Percentiles rank a stretch among this genome's conserved stretches.
Evolutionary conservation across 2,329 filamentous ascomycete species (phyloP).

Genomic region (Sarocladium kiliense): DNA sequence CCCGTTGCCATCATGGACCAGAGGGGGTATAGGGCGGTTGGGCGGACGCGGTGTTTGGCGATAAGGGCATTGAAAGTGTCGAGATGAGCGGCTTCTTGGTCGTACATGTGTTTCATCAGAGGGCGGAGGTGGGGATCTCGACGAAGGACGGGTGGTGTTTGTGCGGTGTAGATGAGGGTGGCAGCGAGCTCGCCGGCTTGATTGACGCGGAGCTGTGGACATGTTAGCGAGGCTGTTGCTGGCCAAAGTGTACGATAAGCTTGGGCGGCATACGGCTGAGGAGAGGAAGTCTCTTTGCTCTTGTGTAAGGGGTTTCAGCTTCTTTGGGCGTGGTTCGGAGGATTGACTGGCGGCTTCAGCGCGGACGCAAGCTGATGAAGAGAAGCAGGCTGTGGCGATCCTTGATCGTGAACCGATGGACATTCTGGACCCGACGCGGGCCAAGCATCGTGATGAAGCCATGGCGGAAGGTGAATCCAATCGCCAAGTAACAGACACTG

Average conservation of each 20-base stretch:
- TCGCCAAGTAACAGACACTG: neutral
- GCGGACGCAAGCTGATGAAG: neutral
- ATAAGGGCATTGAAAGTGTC: conserved; percentile 78
- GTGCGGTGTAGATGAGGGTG: conserved; percentile 86
- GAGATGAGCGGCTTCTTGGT: conserved; percentile 88
- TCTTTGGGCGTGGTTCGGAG: conserved; percentile 26
- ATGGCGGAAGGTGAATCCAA: conserved; percentile 10
- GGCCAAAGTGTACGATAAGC: neutral
- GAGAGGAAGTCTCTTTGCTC: conserved; percentile 72
- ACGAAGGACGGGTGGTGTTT: conserved; percentile 74
- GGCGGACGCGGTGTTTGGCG: conserved; percentile 81
- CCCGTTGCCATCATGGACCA: conserved; percentile 79
- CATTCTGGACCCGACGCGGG: conserved; percentile 9
- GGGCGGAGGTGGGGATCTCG: conserved; percentile 83
- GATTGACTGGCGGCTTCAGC: conserved; percentile 14
- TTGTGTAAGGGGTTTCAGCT: conserved; percentile 57
- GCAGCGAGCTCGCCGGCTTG: conserved; percentile 97
- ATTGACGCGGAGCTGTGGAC: conserved; percentile 75
- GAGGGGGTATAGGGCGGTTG: conserved; percentile 85
- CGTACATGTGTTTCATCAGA: conserved; percentile 96
- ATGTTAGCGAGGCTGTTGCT: neutral
- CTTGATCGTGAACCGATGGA: neutral
- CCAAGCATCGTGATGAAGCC: conserved; percentile 16
- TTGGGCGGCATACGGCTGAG: conserved; percentile 51
- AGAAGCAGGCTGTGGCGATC: neutral